Conservation (phyloP, 202 grass and related monocot species). For the Carex sylvatica region DNA sequence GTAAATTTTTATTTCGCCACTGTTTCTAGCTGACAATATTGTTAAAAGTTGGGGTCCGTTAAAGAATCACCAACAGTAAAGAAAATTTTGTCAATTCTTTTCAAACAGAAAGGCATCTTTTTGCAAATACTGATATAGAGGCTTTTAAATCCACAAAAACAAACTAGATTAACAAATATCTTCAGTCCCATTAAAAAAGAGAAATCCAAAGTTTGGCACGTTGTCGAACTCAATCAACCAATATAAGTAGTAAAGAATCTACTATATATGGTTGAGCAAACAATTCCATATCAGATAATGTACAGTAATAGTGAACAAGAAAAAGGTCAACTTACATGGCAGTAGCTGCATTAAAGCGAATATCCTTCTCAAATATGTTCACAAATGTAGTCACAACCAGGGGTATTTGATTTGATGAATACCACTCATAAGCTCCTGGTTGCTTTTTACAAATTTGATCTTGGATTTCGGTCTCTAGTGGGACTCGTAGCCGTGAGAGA, state of each 20-base stretch:
- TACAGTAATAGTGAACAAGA: conserved; percentile 19
- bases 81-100: background rate
- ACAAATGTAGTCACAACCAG: conserved; percentile 84
- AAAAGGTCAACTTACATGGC: conserved; percentile 48
- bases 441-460: conserved; percentile 68
- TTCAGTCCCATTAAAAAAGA: background rate
- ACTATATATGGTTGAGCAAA: background rate
- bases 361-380: conserved; percentile 80
- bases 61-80: background rate
- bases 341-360: conserved; percentile 66
- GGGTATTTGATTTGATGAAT: conserved; percentile 72
- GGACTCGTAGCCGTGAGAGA: conserved; percentile 58
- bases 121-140: background rate
- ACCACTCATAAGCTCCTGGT: conserved; percentile 71
- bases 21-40: background rate
- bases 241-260: background rate
- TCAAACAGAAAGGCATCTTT: background rate
- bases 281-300: conserved; percentile 17
- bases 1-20: background rate
- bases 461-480: conserved; percentile 67
- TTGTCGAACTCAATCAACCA: background rate
- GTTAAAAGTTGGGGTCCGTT: background rate
- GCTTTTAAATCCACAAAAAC: background rate
- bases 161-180: background rate
- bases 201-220: background rate